phyloP scores from a whole-genome alignment of 2,329 filamentous ascomycete species.

The Alternaria alternata region DNA sequence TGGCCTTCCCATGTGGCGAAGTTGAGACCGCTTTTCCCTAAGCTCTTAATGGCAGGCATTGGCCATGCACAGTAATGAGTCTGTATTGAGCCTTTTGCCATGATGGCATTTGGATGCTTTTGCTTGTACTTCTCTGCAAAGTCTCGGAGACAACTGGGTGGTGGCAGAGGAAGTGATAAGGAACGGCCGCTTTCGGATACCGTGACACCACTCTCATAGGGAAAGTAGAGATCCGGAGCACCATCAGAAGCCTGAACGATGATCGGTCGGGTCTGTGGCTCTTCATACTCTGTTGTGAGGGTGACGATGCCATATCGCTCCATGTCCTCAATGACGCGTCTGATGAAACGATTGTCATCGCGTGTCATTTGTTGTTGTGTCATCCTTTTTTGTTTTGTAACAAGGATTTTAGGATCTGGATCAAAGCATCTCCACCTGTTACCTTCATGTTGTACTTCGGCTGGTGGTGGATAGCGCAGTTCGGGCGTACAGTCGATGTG shows the following conservation, averaged over 20 bases:
- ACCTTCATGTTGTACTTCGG: constrained; percentile 37
- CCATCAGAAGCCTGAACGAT: constrained; percentile 36
- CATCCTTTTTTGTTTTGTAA: too few relatives aligned
- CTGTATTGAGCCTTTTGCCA: constrained; percentile 38
- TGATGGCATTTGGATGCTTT: constrained; percentile 29
- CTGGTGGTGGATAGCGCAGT: constrained; percentile 5
- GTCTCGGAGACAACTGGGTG: too few relatives aligned
- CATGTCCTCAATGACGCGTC: constrained; percentile 36
- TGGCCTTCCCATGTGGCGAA: constrained; percentile 43
- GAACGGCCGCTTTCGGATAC: too few relatives aligned
- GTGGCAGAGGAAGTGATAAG: too few relatives aligned
- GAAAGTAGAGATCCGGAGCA: constrained; percentile 35
- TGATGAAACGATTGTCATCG: constrained; percentile 22
- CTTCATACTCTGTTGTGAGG: constrained; percentile 20
- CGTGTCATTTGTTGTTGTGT: too few relatives aligned
- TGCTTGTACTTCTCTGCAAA: constrained; percentile 14
- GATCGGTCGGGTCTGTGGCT: constrained; percentile 34
- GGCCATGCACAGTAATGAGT: constrained; percentile 46
- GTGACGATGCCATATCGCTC: constrained; percentile 37
- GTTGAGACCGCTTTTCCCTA: constrained; percentile 29
- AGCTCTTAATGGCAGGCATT: constrained; percentile 36
- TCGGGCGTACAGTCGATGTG: constrained; percentile 18
- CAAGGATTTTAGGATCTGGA: background rate
- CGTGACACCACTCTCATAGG: too few relatives aligned
- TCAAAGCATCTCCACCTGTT: constrained; percentile 32